A percentile compares a stretch with the other conserved stretches of the same genome.
phyloP scores from a whole-genome alignment of 352 stramenopile species.

The Phytophthora idaei region DNA sequence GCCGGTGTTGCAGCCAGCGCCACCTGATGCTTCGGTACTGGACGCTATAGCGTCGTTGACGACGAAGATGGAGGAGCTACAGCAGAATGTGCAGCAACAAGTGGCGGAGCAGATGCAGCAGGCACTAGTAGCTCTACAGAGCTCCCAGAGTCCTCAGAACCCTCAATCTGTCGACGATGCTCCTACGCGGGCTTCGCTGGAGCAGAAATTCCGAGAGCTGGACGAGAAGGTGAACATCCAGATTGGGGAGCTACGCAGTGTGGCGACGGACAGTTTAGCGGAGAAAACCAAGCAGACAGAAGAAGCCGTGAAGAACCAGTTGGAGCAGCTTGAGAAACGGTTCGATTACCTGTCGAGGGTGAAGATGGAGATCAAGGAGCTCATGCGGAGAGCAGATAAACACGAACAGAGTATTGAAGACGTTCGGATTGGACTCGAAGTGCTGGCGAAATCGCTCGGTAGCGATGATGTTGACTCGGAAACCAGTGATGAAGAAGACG shows the following conservation, averaged over 20 bases:
- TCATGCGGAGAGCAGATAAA: conserved; percentile 56
- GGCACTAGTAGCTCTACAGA: conserved; percentile 8
- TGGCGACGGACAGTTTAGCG: conserved; percentile 26
- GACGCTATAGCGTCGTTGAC: conserved; percentile 24
- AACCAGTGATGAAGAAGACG: conserved; percentile 27
- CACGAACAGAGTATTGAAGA: conserved; percentile 70
- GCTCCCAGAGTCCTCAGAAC: not conserved
- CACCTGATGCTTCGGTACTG: conserved; percentile 13
- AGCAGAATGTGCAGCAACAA: conserved; percentile 30
- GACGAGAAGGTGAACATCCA: conserved; percentile 38
- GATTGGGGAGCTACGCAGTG: conserved; percentile 24
- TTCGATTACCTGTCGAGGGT: conserved; percentile 74
- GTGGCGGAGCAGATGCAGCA: conserved; percentile 29
- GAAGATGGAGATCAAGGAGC: conserved; percentile 80
- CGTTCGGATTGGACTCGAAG: conserved; percentile 57
- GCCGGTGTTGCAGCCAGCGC: conserved; percentile 9
- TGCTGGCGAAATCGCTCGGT: conserved; percentile 69
- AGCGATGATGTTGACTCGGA: conserved; percentile 69
- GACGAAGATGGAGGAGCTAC: conserved; percentile 25
- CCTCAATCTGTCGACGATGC: conserved; percentile 17
- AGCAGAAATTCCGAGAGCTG: conserved; percentile 28
- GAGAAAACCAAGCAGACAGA: conserved; percentile 44
- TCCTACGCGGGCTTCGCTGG: conserved; percentile 29
- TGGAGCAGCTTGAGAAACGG: conserved; percentile 73
- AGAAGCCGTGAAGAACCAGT: conserved; percentile 46